These are phyloP conservation scores for Phytophthora parvispora DNA, from an alignment of 352 stramenopile genomes.

Conservation along the genomic window DNA sequence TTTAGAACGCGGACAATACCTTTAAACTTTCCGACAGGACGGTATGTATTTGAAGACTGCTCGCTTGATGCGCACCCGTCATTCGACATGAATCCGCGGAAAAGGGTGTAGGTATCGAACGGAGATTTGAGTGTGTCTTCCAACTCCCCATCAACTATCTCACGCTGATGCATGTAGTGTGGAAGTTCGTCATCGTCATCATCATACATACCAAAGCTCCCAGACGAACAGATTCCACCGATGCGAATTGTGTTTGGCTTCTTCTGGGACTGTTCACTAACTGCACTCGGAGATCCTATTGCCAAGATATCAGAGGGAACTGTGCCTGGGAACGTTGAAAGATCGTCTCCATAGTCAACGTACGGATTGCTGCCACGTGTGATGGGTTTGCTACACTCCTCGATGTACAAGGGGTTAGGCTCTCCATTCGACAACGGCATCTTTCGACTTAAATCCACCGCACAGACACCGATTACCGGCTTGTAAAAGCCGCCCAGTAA, in stretches of 20 bases:
- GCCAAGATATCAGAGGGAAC: slow-evolving; percentile 34
- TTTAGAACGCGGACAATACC: slow-evolving; percentile 88
- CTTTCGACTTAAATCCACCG: slow-evolving; percentile 81
- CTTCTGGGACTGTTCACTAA: slow-evolving; percentile 4
- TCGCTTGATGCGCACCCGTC: slow-evolving; percentile 44
- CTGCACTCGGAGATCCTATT: slow-evolving; percentile 8
- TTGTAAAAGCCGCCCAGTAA: slow-evolving; percentile 89
- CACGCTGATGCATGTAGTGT: slow-evolving; percentile 75
- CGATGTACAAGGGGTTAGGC: slow-evolving; percentile 68
- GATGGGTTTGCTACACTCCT: slow-evolving; percentile 39
- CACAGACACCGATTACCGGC: slow-evolving; percentile 79
- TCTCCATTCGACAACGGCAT: slow-evolving; percentile 75
- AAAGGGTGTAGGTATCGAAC: slow-evolving; percentile 87
- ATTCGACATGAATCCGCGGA: slow-evolving; percentile 59
- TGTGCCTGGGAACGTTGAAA: slow-evolving; percentile 66
- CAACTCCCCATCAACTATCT: slow-evolving; percentile 57
- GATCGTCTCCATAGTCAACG: slow-evolving; percentile 65
- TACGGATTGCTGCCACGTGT: slow-evolving; percentile 65
- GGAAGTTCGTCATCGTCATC: slow-evolving; percentile 74
- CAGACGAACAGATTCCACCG: slow-evolving; percentile 24
- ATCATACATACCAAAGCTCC: slow-evolving; percentile 44
- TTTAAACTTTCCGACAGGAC: slow-evolving; percentile 90
- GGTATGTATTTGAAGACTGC: slow-evolving; percentile 45
- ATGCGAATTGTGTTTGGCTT: slow-evolving; percentile 14
- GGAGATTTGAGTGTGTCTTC: slow-evolving; percentile 80